Base-by-base conservation (phyloP, 768 basidiomycete species). In the Hygrophorus russula region DNA sequence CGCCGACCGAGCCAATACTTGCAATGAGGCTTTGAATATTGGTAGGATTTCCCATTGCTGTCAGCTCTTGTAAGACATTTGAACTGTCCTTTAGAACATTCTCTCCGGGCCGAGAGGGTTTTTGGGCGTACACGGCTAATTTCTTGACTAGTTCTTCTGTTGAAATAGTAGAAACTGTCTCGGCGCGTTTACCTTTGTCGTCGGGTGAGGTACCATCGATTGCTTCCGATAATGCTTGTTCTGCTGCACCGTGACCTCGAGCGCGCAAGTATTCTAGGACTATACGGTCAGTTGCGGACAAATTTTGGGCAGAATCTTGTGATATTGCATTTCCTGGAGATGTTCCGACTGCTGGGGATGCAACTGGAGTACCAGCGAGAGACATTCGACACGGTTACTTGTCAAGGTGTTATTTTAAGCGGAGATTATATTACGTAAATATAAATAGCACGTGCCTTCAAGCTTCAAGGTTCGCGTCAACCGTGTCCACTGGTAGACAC, bases 11-110 rank as follows among this genome's bases (percentile, higher is more conserved):
- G n/a, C 81, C 82, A 49, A 89, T 76, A 54, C 78, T 86, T 12
- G 80, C 73, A 44, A 88, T 78, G 42, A 88, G 67, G 52, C 73
- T 81, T 56, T 86, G 85, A 44, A 87, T 80, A 52, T 73, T 83
- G 15, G 73, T 62, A 2, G 82, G 73, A 53, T 78, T 86, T 12
- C 80, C 79, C 70, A 81, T 75, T 4, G 78, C 66, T 1, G 70
- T 71, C 11, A 88, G 64, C 52, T 82, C 80, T 53, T 82, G 76
- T 40, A 85, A 58, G 27, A 84, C 81, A 55, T 60, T 77, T 33
- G 69, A 54, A 7, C 74, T 73, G 34, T 85, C 82, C 55, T 80
- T 83, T 50, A 85, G 60, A 2, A 74, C 67, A 59, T 85, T 85
- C 53, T 85, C 81, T 8, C 80, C 78, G 2, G 78, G 73, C 28